Conservation (phyloP, 768 basidiomycete species). For the Termitomyces heimii region DNA sequence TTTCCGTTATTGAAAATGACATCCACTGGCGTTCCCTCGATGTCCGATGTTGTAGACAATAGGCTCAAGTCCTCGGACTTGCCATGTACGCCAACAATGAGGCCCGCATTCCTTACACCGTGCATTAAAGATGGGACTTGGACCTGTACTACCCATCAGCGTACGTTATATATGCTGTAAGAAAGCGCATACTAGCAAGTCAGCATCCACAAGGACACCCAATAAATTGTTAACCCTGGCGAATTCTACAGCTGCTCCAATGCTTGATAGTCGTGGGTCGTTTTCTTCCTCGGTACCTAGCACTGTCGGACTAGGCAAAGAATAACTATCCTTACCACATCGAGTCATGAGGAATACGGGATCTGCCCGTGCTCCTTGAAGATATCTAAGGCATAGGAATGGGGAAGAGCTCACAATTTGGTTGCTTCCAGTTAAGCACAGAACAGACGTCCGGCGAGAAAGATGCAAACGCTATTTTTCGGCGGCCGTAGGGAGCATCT, state of each 20-base stretch:
- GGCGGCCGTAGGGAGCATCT: conserved; percentile 47
- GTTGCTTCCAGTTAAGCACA: conserved; percentile 97
- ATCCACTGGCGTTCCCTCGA: conserved; percentile 52
- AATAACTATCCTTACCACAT: conserved; percentile 59
- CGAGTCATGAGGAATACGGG: conserved; percentile 92
- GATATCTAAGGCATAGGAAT: neutral
- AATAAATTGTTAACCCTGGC: conserved; percentile 89
- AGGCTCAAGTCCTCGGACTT: conserved; percentile 35
- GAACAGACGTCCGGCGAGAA: conserved; percentile 89
- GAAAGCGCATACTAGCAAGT: conserved; percentile 63
- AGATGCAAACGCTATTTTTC: conserved; percentile 88
- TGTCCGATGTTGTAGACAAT: conserved; percentile 27
- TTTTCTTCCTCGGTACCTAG: conserved; percentile 32
- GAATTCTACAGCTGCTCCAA: conserved; percentile 90
- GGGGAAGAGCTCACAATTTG: conserved; percentile 69
- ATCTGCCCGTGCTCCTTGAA: conserved; percentile 42
- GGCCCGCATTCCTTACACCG: conserved; percentile 82
- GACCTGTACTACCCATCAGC: conserved; percentile 37
- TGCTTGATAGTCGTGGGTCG: conserved; percentile 56
- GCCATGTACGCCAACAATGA: conserved; percentile 86
- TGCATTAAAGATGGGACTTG: conserved; percentile 88
- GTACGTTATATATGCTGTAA: conserved; percentile 1
- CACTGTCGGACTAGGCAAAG: conserved; percentile 32
- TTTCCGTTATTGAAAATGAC: conserved; percentile 61
- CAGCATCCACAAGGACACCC: conserved; percentile 85